Conservation (phyloP, 2,329 filamentous ascomycete genomes). For the Cercospora zeae-maydis region DNA sequence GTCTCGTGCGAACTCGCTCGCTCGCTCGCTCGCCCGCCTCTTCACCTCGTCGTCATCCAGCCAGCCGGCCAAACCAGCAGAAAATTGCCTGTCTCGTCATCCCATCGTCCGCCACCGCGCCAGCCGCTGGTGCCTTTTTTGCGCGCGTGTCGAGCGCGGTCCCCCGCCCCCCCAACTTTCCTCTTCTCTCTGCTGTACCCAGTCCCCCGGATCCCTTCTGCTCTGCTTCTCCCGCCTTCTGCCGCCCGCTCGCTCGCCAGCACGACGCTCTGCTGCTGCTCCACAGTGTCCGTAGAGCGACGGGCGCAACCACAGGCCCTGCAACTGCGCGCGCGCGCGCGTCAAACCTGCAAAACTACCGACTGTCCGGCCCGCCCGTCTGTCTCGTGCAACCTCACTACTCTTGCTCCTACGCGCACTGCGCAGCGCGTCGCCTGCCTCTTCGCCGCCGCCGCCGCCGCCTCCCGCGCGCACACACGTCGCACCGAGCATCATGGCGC, state of each 20-base stretch:
- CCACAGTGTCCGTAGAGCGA: background rate
- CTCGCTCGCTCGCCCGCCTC: background rate
- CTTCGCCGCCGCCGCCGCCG: background rate
- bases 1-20: background rate
- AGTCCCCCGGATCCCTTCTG: constrained; percentile 8
- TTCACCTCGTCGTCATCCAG: background rate
- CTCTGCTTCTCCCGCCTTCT: constrained; percentile 7
- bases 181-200: background rate
- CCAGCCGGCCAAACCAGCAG: too few species aligned
- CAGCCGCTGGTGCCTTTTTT: constrained; percentile 2
- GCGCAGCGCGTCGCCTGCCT: background rate
- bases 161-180: background rate
- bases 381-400: constrained; percentile 21
- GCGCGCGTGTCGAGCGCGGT: background rate
- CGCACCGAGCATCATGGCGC: background rate
- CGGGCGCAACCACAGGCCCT: constrained; percentile 10
- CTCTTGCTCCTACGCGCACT: background rate
- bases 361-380: constrained; percentile 13
- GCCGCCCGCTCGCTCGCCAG: background rate
- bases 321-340: constrained; percentile 8
- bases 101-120: background rate
- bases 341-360: constrained; percentile 5
- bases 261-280: constrained; percentile 1
- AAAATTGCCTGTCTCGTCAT: background rate
- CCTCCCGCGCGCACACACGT: background rate